phyloP scores from a whole-genome alignment of 495 filamentous ascomycete genomes.

The Hyphodiscus hymeniophilus region DNA sequence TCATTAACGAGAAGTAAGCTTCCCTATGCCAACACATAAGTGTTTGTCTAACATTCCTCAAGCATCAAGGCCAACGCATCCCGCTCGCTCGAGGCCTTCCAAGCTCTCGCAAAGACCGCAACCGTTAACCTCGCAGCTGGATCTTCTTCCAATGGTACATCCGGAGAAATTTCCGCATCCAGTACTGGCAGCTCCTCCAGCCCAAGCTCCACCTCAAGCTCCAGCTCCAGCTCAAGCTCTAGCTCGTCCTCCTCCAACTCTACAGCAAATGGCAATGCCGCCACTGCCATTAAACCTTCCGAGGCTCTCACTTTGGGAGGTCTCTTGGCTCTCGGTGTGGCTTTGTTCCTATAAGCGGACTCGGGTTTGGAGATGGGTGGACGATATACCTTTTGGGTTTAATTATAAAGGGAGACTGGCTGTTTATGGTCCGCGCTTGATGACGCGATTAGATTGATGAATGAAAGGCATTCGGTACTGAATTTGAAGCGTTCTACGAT shows the following conservation, averaged over 20 bases:
- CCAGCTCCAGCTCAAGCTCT: not conserved
- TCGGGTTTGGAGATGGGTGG: not conserved
- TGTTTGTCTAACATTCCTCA: not conserved
- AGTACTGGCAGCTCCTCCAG: not conserved
- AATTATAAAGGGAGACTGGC: not conserved
- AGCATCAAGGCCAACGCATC: slow-evolving; percentile 37
- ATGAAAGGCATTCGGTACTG: not conserved
- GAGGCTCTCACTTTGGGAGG: not conserved
- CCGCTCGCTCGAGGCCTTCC: slow-evolving; percentile 42
- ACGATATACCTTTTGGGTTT: not conserved
- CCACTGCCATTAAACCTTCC: not conserved
- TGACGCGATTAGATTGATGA: not conserved
- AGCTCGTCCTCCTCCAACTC: not conserved
- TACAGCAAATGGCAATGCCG: not conserved
- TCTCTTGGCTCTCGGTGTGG: slow-evolving; percentile 2
- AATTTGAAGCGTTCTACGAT: not conserved
- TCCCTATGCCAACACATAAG: not conserved
- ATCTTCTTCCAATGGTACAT: slow-evolving; percentile 11
- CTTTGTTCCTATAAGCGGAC: not conserved
- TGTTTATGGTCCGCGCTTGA: not conserved
- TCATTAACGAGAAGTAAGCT: slow-evolving; percentile 58
- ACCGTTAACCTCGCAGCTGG: slow-evolving; percentile 25
- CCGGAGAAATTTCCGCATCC: not conserved
- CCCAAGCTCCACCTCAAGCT: not conserved
- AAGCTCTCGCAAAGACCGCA: slow-evolving; percentile 33